phyloP scores from a whole-genome alignment of 352 stramenopile genomes.

The Phytopythium chamaehyphon region DNA sequence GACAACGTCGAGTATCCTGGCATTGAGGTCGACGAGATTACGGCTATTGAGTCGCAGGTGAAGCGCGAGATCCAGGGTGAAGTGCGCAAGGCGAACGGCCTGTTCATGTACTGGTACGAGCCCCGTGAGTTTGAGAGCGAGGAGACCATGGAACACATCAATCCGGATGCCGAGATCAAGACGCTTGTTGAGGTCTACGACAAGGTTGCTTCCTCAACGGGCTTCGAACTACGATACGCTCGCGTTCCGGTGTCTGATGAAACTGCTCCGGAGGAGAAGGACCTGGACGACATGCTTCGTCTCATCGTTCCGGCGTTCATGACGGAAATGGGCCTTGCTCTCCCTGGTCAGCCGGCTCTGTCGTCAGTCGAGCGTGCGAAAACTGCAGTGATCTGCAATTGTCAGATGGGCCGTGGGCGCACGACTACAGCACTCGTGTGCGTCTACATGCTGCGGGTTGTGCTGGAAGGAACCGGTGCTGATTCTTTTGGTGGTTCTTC shows the following conservation, averaged over 20 bases:
- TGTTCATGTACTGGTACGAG: constrained; percentile 87
- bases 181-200: constrained; percentile 74
- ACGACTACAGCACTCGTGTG: constrained; percentile 88
- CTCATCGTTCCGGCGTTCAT: constrained; percentile 64
- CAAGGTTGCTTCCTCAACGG: constrained; percentile 34
- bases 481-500: constrained; percentile 5
- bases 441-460: constrained; percentile 81
- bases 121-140: constrained; percentile 72
- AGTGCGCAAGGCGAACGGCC: constrained; percentile 62
- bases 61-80: constrained; percentile 82
- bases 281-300: constrained; percentile 85
- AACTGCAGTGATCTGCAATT: constrained; percentile 87
- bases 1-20: constrained; percentile 87
- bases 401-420: constrained; percentile 86
- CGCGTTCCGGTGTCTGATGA: constrained; percentile 89
- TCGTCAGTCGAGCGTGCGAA: constrained; percentile 1
- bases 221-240: constrained; percentile 73
- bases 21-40: constrained; percentile 88
- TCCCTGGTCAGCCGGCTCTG: not conserved
- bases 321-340: constrained; percentile 42
- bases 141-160: constrained; percentile 80
- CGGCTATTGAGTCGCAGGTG: constrained; percentile 76
- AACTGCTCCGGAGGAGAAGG: constrained; percentile 86
- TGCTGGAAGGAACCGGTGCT: constrained; percentile 39
- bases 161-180: constrained; percentile 65